phyloP scores from a whole-genome alignment of 2,329 filamentous ascomycete species.

The Balansia obtecta region DNA sequence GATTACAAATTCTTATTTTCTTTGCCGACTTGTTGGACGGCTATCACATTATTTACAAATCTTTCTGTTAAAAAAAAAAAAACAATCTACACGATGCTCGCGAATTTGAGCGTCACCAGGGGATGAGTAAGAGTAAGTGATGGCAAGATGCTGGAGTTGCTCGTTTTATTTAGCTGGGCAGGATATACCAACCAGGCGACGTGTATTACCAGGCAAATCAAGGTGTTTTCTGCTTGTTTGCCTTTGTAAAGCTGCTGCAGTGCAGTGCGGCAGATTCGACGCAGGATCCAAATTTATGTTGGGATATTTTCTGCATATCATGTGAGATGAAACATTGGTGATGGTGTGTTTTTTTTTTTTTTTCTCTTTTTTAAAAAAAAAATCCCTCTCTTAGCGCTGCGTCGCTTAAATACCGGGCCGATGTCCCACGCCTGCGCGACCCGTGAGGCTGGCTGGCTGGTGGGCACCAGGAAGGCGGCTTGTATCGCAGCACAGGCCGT shows the following conservation, averaged over 20 bases:
- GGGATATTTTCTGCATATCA: too few relatives aligned
- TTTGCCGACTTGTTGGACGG: not conserved
- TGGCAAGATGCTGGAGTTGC: not conserved
- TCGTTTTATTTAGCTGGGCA: not conserved
- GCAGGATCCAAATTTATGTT: too few relatives aligned
- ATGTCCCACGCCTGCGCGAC: too few relatives aligned
- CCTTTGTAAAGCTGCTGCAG: not conserved
- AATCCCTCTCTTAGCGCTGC: not conserved
- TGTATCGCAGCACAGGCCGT: not conserved
- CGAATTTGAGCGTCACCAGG: not conserved
- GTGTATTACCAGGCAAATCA: not conserved
- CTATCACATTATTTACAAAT: not conserved
- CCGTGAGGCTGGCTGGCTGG: too few relatives aligned
- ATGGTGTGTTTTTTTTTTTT: not conserved
- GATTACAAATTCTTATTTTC: not conserved
- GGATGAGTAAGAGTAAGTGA: not conserved
- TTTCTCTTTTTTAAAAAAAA: not conserved
- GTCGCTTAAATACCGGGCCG: too few relatives aligned
- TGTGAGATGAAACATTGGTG: not conserved
- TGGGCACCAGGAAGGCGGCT: not conserved
- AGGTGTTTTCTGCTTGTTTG: not conserved
- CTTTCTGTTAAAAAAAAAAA: not conserved
- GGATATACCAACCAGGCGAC: not conserved
- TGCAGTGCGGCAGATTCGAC: too few relatives aligned
- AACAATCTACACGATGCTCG: not conserved